Conservation (phyloP, 163 green algal genomes). For the Scenedesmus sp. region DNA sequence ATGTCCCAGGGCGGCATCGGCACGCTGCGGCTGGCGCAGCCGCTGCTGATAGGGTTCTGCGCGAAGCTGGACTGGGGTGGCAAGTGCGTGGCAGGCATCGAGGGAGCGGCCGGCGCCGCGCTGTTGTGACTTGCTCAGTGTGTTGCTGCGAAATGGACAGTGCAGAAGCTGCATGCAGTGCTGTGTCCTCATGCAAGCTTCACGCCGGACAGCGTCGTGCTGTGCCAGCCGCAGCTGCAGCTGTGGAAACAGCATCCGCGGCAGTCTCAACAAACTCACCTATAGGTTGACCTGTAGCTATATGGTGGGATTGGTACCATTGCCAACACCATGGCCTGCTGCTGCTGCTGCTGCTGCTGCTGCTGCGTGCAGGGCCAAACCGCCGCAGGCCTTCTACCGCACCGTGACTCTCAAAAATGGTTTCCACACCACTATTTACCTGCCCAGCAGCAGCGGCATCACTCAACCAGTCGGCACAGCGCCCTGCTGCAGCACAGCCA, state of each 20-base stretch:
- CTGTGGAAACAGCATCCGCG: neutral
- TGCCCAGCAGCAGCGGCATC: slow-evolving; percentile 38
- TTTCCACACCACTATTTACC: slow-evolving; percentile 23
- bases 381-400: neutral
- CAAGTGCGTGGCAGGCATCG: neutral
- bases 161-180: too few species aligned
- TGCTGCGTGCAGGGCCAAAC: neutral
- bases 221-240: too few species aligned
- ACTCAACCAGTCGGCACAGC: neutral
- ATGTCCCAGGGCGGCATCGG: neutral
- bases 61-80: neutral
- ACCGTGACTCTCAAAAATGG: neutral
- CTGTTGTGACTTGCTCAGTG: too few species aligned
- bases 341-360: neutral
- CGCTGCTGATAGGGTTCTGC: slow-evolving; percentile 39
- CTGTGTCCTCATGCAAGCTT: too few species aligned
- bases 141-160: too few species aligned
- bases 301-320: too few species aligned
- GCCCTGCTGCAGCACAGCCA: neutral
- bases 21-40: slow-evolving; percentile 47
- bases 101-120: too few species aligned
- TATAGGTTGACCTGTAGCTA: neutral
- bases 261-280: too few species aligned
- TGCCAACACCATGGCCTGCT: neutral
- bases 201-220: too few species aligned